These are phyloP conservation scores for Epichloe uncinata DNA, from an alignment of 2,329 filamentous ascomycete species.

Conservation along the genomic window DNA sequence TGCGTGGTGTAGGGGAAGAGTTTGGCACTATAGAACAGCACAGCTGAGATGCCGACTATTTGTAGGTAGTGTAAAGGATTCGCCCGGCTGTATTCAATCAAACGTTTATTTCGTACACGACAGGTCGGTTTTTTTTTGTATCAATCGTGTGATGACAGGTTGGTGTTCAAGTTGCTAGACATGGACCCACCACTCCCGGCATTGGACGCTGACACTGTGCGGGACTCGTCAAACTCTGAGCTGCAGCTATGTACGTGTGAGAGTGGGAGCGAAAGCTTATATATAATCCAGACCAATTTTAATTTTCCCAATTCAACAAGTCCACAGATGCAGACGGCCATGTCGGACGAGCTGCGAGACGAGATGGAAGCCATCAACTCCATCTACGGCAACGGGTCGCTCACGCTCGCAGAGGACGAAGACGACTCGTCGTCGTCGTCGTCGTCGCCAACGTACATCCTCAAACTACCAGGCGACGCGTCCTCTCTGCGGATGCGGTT, in stretches of 20 bases:
- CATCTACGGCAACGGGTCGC: conserved; percentile 61
- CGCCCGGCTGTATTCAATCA: neutral
- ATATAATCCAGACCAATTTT: too few species aligned
- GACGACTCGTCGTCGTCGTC: conserved; percentile 2
- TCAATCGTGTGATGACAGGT: too few species aligned
- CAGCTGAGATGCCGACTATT: conserved; percentile 6
- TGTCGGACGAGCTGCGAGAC: conserved; percentile 52
- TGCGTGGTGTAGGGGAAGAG: conserved; percentile 7
- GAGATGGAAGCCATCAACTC: conserved; percentile 75
- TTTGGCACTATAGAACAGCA: conserved; percentile 17
- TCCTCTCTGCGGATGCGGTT: conserved; percentile 54
- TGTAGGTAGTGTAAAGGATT: conserved; percentile 1
- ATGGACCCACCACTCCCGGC: neutral
- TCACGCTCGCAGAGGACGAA: conserved; percentile 26
- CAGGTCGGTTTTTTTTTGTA: too few species aligned
- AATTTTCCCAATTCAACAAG: too few species aligned
- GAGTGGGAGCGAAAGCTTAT: too few species aligned
- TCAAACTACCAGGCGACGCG: conserved; percentile 52
- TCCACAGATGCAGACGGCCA: conserved; percentile 10
- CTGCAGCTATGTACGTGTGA: too few species aligned
- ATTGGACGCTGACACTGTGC: neutral
- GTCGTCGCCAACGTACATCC: conserved; percentile 32
- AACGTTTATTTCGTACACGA: neutral
- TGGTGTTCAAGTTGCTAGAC: too few species aligned
- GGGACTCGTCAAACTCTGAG: neutral